Evolutionary conservation across 495 filamentous ascomycete genomes (phyloP).

Genomic region (Arthonia radiata): DNA sequence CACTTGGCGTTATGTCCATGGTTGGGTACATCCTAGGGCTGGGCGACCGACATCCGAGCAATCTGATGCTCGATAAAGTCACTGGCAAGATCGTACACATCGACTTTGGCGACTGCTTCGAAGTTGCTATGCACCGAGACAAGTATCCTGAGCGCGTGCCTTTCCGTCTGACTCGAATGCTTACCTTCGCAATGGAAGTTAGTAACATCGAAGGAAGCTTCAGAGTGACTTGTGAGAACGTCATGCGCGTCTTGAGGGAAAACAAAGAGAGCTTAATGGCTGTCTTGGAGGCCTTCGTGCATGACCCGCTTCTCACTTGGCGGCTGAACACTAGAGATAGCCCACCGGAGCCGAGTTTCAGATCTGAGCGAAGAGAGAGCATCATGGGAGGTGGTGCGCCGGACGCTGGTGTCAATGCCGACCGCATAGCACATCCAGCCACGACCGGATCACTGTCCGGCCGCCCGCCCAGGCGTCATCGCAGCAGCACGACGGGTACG

Average conservation of each 20-base stretch:
- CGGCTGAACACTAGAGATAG: conserved; percentile 58
- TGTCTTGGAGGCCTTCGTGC: conserved; percentile 94
- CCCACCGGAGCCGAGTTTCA: conserved; percentile 46
- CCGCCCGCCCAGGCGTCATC: conserved; percentile 17
- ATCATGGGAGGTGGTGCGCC: conserved; percentile 5
- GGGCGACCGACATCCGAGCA: conserved; percentile 88
- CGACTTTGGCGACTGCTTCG: conserved; percentile 98
- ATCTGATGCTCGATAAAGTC: conserved; percentile 83
- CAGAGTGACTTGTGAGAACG: conserved; percentile 88
- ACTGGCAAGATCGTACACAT: conserved; percentile 95
- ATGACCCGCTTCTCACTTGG: conserved; percentile 95
- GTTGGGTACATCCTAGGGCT: conserved; percentile 95
- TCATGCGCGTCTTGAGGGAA: conserved; percentile 86
- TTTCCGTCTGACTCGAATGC: conserved; percentile 92
- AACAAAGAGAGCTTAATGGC: conserved; percentile 98
- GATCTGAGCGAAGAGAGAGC: conserved; percentile 28
- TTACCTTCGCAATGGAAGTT: conserved; percentile 98
- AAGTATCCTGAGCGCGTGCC: conserved; percentile 96
- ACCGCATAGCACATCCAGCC: conserved; percentile 1
- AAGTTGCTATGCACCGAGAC: conserved; percentile 97
- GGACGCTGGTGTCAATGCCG: conserved; percentile 1
- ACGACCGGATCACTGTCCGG: conserved; percentile 15
- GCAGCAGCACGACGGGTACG: conserved; percentile 21
- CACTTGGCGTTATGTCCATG: conserved; percentile 99
- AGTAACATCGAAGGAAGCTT: conserved; percentile 98